phyloP scores from a whole-genome alignment of 2,329 filamentous ascomycete species.

The Penicillium expansum region DNA sequence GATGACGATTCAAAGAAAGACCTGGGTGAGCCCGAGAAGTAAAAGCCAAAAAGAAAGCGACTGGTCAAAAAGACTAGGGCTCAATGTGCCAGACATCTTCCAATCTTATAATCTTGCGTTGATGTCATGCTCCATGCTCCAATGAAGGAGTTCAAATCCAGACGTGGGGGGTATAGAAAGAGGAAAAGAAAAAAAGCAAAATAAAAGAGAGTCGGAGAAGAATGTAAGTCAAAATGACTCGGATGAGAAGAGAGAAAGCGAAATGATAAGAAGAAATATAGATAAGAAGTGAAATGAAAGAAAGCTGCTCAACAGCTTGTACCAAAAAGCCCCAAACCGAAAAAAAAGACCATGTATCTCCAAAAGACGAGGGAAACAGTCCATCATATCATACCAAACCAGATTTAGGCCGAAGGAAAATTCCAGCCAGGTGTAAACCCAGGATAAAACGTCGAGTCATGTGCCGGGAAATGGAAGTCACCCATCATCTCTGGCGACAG shows the following conservation, averaged over 20 bases:
- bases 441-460: constrained; percentile 20
- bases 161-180: constrained; percentile 6
- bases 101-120: background rate
- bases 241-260: background rate
- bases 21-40: constrained; percentile 5
- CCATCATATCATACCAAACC: background rate
- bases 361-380: background rate
- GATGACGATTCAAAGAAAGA: background rate
- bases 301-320: constrained; percentile 17
- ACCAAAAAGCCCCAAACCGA: constrained; percentile 8
- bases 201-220: background rate
- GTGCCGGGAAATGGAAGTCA: constrained; percentile 26
- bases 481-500: constrained; percentile 26
- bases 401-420: constrained; percentile 14
- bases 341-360: background rate
- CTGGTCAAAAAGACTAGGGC: background rate
- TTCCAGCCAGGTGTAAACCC: constrained; percentile 22
- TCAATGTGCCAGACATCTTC: constrained; percentile 10
- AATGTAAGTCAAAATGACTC: background rate
- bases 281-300: constrained; percentile 14
- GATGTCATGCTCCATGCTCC: background rate
- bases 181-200: background rate
- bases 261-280: constrained; percentile 4
- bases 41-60: background rate
- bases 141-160: background rate